Percentiles rank a stretch among this genome's conserved stretches.
phyloP scores from a whole-genome alignment of 805 yeast genomes.

The Limtongozyma cylindracea region DNA sequence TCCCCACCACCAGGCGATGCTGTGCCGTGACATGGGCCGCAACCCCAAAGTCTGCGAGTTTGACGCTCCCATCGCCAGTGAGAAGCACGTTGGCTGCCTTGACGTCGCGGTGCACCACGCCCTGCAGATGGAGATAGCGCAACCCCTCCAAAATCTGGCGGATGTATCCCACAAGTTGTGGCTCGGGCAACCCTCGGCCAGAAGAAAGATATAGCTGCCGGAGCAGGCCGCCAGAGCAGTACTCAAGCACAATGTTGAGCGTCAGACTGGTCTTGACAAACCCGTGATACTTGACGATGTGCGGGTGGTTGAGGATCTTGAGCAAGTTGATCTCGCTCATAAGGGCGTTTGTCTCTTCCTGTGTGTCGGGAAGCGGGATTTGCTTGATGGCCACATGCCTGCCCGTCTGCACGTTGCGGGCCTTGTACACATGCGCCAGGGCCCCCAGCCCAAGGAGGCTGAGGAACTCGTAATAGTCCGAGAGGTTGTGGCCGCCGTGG shows the following conservation, averaged over 20 bases:
- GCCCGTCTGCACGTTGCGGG: constrained; percentile 36
- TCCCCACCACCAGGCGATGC: constrained; percentile 33
- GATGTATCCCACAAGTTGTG: constrained; percentile 20
- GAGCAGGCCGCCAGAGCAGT: constrained; percentile 35
- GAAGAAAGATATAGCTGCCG: constrained; percentile 20
- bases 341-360: constrained; percentile 15
- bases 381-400: constrained; percentile 64
- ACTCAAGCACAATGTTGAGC: constrained; percentile 33
- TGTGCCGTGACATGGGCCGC: constrained; percentile 30
- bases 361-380: constrained; percentile 22
- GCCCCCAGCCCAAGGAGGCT: constrained; percentile 78
- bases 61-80: constrained; percentile 3
- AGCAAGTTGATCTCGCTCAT: constrained; percentile 49
- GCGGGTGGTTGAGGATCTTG: constrained; percentile 30
- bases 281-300: constrained; percentile 33
- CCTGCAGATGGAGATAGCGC: constrained; percentile 40
- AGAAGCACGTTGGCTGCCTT: constrained; percentile 13
- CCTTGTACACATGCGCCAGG: constrained; percentile 67
- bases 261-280: constrained; percentile 27
- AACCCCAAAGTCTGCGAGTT: constrained; percentile 41
- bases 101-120: constrained; percentile 67
- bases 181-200: constrained; percentile 28
- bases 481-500: background rate
- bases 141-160: constrained; percentile 19
- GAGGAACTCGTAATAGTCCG: constrained; percentile 21